A percentile compares a stretch with the other conserved stretches of the same genome.
phyloP scores from a whole-genome alignment of 2,329 filamentous ascomycete genomes.

The Mycosphaerelloides madeirae region DNA sequence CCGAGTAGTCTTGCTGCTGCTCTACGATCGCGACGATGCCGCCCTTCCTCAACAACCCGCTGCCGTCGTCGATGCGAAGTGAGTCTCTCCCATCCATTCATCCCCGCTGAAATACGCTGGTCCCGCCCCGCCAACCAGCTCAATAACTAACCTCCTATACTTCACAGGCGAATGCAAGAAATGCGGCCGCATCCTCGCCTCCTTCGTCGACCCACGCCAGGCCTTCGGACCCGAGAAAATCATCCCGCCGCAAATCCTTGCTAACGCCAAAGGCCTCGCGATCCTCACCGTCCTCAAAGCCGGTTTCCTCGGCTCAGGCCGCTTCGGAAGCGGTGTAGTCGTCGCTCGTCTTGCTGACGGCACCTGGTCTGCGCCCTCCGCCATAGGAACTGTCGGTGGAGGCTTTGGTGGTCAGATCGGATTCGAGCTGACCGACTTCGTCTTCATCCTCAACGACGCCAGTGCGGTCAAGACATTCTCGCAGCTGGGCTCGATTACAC shows the following conservation, averaged over 20 bases:
- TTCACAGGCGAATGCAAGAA: conserved; percentile 88
- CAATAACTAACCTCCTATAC: neutral
- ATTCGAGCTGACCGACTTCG: conserved; percentile 86
- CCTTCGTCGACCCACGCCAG: conserved; percentile 90
- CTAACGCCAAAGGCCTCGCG: conserved; percentile 86
- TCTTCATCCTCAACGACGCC: conserved; percentile 94
- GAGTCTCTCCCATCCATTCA: conserved; percentile 25
- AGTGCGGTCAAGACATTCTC: conserved; percentile 89
- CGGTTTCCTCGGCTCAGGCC: conserved; percentile 76
- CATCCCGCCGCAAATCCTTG: conserved; percentile 84
- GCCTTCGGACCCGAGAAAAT: conserved; percentile 94
- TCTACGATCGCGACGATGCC: neutral
- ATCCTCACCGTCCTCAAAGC: conserved; percentile 84
- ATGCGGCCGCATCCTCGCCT: conserved; percentile 88
- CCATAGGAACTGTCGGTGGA: conserved; percentile 74
- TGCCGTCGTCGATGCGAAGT: conserved; percentile 52
- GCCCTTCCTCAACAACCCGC: conserved; percentile 51
- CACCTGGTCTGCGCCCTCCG: conserved; percentile 74
- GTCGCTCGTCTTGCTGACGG: conserved; percentile 74
- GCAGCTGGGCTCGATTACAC: conserved; percentile 81
- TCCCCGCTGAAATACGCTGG: too few relatives aligned
- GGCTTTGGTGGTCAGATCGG: conserved; percentile 84
- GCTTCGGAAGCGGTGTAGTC: conserved; percentile 77
- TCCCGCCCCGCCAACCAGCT: neutral
- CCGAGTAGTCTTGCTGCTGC: too few relatives aligned